Percentiles rank a stretch among this genome's conserved stretches.
phyloP scores from a whole-genome alignment of 2,329 filamentous ascomycete species.

The Pseudonectria buxi region DNA sequence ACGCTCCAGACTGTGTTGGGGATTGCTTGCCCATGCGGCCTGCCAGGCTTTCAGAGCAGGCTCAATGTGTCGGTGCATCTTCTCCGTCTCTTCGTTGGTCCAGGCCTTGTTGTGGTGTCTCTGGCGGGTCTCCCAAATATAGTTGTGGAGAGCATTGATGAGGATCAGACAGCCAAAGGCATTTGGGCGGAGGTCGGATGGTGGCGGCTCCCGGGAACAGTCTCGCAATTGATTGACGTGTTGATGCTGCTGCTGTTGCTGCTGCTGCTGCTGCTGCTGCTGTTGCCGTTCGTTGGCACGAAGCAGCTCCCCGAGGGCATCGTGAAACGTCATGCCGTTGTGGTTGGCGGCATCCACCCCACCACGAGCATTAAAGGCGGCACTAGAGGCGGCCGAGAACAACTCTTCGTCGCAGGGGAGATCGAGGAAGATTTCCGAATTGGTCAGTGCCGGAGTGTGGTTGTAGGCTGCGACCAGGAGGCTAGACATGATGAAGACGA shows the following conservation, averaged over 20 bases:
- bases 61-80: conserved; percentile 93
- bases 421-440: conserved; percentile 85
- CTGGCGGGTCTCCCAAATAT: conserved; percentile 96
- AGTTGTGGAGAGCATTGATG: conserved; percentile 93
- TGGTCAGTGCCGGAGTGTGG: conserved; percentile 81
- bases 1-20: conserved; percentile 74
- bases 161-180: conserved; percentile 87
- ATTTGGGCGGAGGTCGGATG: conserved; percentile 68
- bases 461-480: conserved; percentile 89
- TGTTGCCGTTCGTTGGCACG: conserved; percentile 63
- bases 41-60: conserved; percentile 93
- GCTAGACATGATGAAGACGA: conserved; percentile 86
- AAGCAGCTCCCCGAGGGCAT: conserved; percentile 72
- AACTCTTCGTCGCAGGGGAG: conserved; percentile 90
- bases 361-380: conserved; percentile 72
- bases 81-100: conserved; percentile 88
- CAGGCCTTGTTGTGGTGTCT: conserved; percentile 81
- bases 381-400: conserved; percentile 75
- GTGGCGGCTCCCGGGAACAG: conserved; percentile 36
- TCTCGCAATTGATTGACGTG: neutral
- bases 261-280: conserved; percentile 43
- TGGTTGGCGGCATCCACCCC: conserved; percentile 63
- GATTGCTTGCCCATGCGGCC: conserved; percentile 81
- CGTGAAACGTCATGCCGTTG: conserved; percentile 71
- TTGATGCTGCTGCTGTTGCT: conserved; percentile 8